phyloP scores from a whole-genome alignment of 345 rosid genomes.

The Boechera retrofracta region DNA sequence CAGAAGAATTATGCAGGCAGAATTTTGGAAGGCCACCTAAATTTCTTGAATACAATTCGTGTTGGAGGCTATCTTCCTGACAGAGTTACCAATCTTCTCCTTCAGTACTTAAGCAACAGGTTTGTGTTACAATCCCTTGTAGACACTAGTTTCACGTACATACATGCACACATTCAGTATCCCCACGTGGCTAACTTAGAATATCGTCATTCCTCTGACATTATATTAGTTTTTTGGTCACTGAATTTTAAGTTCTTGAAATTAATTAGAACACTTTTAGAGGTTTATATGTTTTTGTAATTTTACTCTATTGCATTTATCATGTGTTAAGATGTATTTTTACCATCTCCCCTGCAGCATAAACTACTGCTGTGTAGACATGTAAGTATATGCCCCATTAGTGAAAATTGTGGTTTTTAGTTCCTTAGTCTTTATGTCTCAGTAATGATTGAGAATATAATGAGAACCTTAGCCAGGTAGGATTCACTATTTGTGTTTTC shows the following conservation, averaged over 20 bases:
- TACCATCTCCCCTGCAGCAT: conserved; percentile 13
- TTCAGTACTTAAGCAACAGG: conserved; percentile 97
- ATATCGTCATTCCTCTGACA: conserved; percentile 7
- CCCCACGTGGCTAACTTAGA: conserved; percentile 8
- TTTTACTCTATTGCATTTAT: conserved; percentile 2
- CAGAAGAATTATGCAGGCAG: conserved; percentile 93
- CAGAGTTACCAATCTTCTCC: conserved; percentile 93
- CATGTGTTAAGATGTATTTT: conserved; percentile 4
- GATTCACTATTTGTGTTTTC: conserved; percentile 3
- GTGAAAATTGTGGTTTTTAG: background rate
- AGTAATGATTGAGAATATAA: conserved; percentile 1
- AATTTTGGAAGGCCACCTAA: conserved; percentile 92
- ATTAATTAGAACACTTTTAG: background rate
- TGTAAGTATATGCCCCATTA: background rate
- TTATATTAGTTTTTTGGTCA: background rate
- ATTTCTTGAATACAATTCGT: conserved; percentile 76
- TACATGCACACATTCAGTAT: conserved; percentile 15
- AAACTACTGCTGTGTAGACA: background rate
- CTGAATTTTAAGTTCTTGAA: background rate
- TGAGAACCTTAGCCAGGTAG: conserved; percentile 8
- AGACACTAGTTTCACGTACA: conserved; percentile 20
- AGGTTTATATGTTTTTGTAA: background rate
- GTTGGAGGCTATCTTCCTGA: conserved; percentile 95
- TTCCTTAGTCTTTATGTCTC: conserved; percentile 4
- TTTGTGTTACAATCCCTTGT: conserved; percentile 40